Conservation (phyloP, 2,329 filamentous ascomycete genomes). For the Blumeria graminis region DNA sequence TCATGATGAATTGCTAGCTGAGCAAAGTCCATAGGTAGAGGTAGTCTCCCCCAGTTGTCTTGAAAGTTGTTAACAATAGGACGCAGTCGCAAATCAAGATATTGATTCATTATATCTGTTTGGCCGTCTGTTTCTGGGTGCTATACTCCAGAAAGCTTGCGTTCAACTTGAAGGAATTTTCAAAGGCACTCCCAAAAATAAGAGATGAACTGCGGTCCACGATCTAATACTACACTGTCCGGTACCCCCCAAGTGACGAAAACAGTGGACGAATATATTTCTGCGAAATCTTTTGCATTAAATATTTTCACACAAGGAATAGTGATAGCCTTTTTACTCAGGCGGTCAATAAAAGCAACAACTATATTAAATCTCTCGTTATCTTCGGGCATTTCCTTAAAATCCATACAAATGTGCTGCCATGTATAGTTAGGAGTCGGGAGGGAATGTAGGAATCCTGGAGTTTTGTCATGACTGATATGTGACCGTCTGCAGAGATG, state of each 20-base stretch:
- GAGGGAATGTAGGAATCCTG: conserved; percentile 2
- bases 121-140: conserved; percentile 4
- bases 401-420: conserved; percentile 3
- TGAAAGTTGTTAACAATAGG: not conserved
- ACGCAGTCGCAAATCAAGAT: conserved; percentile 5
- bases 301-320: conserved; percentile 1
- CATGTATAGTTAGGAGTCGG: not conserved
- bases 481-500: not conserved
- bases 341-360: not conserved
- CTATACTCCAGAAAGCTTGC: not conserved
- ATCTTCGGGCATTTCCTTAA: conserved; percentile 3
- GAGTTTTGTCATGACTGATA: conserved; percentile 1
- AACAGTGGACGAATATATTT: conserved; percentile 3
- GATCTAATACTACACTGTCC: conserved; percentile 4
- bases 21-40: not conserved
- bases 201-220: not conserved
- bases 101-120: conserved; percentile 8
- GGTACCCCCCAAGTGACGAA: not conserved
- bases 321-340: not conserved
- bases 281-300: conserved; percentile 1
- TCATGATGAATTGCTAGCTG: not conserved
- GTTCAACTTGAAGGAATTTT: not conserved
- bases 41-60: not conserved
- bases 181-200: not conserved
- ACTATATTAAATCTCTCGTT: conserved; percentile 1